A percentile compares a stretch with the other conserved stretches of the same genome.
phyloP scores from a whole-genome alignment of 129 eudicot genomes.

The Tagetes patula region DNA sequence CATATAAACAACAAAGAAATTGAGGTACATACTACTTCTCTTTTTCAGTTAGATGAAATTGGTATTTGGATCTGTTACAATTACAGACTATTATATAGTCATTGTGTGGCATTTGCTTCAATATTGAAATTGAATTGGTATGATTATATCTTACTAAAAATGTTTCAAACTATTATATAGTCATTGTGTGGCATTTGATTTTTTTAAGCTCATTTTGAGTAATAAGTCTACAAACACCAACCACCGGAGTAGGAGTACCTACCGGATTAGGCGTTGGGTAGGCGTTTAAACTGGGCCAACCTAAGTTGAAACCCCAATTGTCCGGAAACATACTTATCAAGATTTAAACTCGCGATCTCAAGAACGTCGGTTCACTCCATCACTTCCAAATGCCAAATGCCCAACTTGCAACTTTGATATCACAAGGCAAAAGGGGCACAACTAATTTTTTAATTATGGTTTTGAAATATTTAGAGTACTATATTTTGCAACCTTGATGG shows the following conservation, averaged over 20 bases:
- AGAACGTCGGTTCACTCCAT: too few species aligned
- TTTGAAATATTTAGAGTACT: neutral
- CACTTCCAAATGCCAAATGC: too few species aligned
- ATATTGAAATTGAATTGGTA: neutral
- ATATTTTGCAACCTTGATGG: neutral
- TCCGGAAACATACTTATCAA: too few species aligned
- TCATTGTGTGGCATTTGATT: neutral
- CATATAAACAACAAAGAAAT: conserved; percentile 49
- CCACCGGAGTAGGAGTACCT: too few species aligned
- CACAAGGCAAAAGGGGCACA: neutral
- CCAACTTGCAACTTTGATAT: neutral
- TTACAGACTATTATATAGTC: neutral
- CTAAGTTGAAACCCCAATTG: too few species aligned
- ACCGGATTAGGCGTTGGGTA: too few species aligned
- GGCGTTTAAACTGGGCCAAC: too few species aligned
- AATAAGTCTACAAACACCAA: too few species aligned
- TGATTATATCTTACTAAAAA: neutral
- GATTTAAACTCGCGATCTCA: too few species aligned
- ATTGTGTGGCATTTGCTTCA: neutral
- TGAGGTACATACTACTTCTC: conserved; percentile 34
- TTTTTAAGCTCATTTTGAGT: too few species aligned
- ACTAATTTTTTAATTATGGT: neutral
- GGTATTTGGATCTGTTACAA: neutral
- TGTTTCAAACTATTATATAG: neutral
- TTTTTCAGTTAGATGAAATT: conserved; percentile 17